A percentile compares a stretch with the other conserved stretches of the same genome.
These are phyloP conservation scores for Boletus insuetus DNA, from an alignment of 768 basidiomycete genomes.

Conservation along the genomic window DNA sequence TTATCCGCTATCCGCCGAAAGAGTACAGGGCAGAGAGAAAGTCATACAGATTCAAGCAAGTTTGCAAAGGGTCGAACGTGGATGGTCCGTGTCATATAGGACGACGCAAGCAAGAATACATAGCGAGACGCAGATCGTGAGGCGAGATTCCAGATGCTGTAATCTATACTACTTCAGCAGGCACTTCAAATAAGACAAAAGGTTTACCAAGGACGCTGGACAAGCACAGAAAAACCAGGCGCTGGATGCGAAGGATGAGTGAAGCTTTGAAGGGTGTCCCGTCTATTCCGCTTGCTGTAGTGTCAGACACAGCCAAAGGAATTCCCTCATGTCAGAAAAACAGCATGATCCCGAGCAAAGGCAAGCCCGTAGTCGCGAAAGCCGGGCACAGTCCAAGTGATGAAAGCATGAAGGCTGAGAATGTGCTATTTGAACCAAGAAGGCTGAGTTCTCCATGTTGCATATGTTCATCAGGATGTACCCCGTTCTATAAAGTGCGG, in stretches of 20 bases:
- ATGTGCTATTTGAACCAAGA: constrained; percentile 7
- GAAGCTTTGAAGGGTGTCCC: constrained; percentile 8
- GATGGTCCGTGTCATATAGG: constrained; percentile 36
- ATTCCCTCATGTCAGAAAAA: constrained; percentile 24
- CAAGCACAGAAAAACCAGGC: constrained; percentile 29
- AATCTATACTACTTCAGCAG: constrained; percentile 21
- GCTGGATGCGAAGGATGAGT: constrained; percentile 30
- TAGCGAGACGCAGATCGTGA: constrained; percentile 12
- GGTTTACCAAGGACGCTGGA: constrained; percentile 35
- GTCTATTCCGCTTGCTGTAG: constrained; percentile 10
- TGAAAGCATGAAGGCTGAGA: constrained; percentile 26
- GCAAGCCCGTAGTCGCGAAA: constrained; percentile 34
- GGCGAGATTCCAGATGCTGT: constrained; percentile 22
- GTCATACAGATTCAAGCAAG: constrained; percentile 32
- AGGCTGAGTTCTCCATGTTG: constrained; percentile 37
- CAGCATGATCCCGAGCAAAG: constrained; percentile 20
- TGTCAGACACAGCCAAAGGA: constrained; percentile 3
- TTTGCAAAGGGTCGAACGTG: constrained; percentile 42
- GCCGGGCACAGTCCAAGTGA: constrained; percentile 26
- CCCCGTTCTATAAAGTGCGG: constrained; percentile 31
- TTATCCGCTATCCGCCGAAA: constrained; percentile 18
- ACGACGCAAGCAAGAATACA: constrained; percentile 34
- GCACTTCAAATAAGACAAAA: neutral
- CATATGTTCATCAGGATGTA: constrained; percentile 45
- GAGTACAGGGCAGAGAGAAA: constrained; percentile 30